Percentiles rank a stretch among this genome's conserved stretches.
Conservation (phyloP, 805 yeast species). For the Cyberlindnera mississippiensis region DNA sequence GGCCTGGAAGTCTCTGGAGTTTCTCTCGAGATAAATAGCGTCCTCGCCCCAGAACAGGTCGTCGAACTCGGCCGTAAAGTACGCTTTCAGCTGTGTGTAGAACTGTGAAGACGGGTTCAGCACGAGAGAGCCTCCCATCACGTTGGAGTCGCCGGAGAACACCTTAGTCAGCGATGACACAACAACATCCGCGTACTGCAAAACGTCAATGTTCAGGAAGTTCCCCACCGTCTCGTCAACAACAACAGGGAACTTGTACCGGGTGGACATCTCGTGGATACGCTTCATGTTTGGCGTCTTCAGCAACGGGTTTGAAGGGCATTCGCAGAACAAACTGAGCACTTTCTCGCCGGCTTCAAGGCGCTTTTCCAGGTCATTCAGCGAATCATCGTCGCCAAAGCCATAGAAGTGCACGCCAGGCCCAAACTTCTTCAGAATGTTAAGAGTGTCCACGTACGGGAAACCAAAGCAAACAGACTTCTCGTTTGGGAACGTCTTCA, state of each 20-base stretch:
- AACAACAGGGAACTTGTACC: conserved; percentile 71
- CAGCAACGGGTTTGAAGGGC: conserved; percentile 92
- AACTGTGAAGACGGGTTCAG: conserved; percentile 61
- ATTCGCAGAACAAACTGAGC: conserved; percentile 82
- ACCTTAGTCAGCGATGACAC: conserved; percentile 87
- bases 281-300: conserved; percentile 74
- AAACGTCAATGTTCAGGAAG: conserved; percentile 74
- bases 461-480: conserved; percentile 94
- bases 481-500: conserved; percentile 29
- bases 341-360: conserved; percentile 63
- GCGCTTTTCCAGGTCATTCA: conserved; percentile 58
- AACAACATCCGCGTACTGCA: conserved; percentile 81
- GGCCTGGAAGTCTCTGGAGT: conserved; percentile 80
- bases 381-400: conserved; percentile 67
- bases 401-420: conserved; percentile 88
- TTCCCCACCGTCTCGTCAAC: conserved; percentile 96
- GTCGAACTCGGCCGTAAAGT: conserved; percentile 52
- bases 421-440: conserved; percentile 84
- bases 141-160: conserved; percentile 92
- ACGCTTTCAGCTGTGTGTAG: conserved; percentile 47
- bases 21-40: conserved; percentile 86
- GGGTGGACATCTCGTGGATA: conserved; percentile 60
- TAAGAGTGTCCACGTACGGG: conserved; percentile 91
- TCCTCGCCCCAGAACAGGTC: conserved; percentile 92
- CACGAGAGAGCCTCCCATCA: conserved; percentile 88